Evolutionary conservation across 2,329 filamentous ascomycete species (phyloP).

Genomic region (Fusarium ambrosium): DNA sequence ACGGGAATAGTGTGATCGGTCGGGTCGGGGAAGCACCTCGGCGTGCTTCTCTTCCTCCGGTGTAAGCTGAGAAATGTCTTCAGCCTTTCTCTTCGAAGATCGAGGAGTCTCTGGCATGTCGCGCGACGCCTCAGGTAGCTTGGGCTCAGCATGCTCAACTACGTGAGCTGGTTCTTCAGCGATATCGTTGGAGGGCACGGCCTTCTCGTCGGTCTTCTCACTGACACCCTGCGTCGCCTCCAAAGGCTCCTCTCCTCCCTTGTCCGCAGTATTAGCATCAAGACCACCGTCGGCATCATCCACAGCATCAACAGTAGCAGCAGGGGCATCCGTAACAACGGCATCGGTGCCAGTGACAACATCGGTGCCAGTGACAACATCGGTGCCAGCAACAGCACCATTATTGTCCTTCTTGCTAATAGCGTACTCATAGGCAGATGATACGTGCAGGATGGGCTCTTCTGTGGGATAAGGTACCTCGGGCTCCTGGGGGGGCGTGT

Average conservation of each 20-base stretch:
- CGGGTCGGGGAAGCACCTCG: neutral
- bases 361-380: neutral
- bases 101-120: conserved; percentile 1
- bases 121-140: neutral
- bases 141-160: neutral
- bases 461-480: neutral
- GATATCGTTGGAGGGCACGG: neutral
- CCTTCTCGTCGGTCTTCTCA: conserved; percentile 11
- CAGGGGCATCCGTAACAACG: neutral
- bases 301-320: neutral
- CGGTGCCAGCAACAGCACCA: neutral
- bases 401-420: conserved; percentile 43
- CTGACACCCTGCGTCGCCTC: conserved; percentile 9
- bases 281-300: neutral
- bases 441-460: conserved; percentile 42
- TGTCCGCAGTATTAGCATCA: neutral
- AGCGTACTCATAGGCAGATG: conserved; percentile 50
- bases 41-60: conserved; percentile 24
- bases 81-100: conserved; percentile 47
- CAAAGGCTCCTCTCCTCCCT: conserved; percentile 8
- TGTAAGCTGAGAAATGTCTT: conserved; percentile 43
- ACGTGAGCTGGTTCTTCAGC: neutral
- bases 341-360: neutral
- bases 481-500: conserved; percentile 31
- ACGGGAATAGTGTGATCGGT: neutral